A percentile compares a stretch with the other conserved stretches of the same genome.
Conservation (phyloP, 179 eudicot species). For the Pouteria campechiana region DNA sequence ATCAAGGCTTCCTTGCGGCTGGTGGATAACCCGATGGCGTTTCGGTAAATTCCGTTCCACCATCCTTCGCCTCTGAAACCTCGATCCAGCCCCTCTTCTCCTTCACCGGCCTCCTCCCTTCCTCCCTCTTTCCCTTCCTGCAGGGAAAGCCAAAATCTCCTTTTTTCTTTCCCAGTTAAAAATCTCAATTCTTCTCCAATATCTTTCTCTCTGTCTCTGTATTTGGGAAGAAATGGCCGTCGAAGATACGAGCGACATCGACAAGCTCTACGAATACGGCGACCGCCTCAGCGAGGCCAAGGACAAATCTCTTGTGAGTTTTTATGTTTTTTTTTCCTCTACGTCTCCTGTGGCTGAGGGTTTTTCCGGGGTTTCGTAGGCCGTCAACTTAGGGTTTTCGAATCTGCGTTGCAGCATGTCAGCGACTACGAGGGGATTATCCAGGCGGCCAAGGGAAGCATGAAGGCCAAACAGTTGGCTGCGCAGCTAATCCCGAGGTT, state of each 20-base stretch:
- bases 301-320: conserved; percentile 75
- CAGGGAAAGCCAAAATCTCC: too few relatives aligned
- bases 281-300: conserved; percentile 79
- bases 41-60: too few relatives aligned
- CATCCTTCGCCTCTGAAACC: too few relatives aligned
- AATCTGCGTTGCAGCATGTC: conserved; percentile 34
- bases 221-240: too few relatives aligned
- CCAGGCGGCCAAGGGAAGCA: conserved; percentile 48
- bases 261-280: conserved; percentile 75
- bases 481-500: conserved; percentile 93
- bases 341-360: neutral
- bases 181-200: too few relatives aligned
- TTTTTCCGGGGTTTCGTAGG: conserved; percentile 7
- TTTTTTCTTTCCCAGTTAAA: too few relatives aligned
- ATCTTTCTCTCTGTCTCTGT: too few relatives aligned
- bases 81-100: too few relatives aligned
- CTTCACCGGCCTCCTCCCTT: too few relatives aligned
- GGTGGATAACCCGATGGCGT: too few relatives aligned
- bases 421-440: conserved; percentile 72
- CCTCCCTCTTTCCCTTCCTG: too few relatives aligned
- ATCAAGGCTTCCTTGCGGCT: too few relatives aligned
- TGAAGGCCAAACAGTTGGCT: conserved; percentile 76
- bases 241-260: conserved; percentile 53
- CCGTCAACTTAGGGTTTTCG: conserved; percentile 3
- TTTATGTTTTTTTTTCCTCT: neutral